Percentiles rank a stretch among this genome's conserved stretches.
Evolutionary conservation across 2,329 filamentous ascomycete genomes (phyloP).

Genomic region (Apiospora pterosperma): DNA sequence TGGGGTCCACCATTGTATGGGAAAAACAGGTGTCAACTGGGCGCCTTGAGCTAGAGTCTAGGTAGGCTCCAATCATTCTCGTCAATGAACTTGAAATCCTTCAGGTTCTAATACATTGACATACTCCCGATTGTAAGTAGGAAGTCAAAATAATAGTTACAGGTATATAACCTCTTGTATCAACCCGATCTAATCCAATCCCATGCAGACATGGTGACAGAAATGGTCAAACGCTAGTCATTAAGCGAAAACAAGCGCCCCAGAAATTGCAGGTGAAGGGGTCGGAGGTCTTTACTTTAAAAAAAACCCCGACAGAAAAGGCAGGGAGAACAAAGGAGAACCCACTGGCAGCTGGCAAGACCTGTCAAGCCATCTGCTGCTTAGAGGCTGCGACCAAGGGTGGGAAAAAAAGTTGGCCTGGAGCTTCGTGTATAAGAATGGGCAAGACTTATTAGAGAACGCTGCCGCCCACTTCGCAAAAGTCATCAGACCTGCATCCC

Average conservation of each 20-base stretch:
- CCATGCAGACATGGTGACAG: neutral
- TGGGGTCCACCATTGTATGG: neutral
- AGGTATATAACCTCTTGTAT: neutral
- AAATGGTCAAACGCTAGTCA: neutral
- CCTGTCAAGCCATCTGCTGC: constrained; percentile 6
- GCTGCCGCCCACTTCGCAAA: constrained; percentile 16
- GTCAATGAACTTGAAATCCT: neutral
- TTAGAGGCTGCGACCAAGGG: constrained; percentile 1
- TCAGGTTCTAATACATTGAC: neutral
- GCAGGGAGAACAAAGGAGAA: neutral
- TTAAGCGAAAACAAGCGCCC: constrained; percentile 1
- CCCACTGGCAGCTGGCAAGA: neutral
- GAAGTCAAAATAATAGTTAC: neutral
- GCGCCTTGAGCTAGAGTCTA: neutral
- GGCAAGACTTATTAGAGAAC: constrained; percentile 16
- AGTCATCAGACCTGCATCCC: constrained; percentile 15
- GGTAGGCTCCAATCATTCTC: neutral
- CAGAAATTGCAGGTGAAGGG: neutral
- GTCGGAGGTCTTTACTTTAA: neutral
- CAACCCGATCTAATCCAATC: neutral
- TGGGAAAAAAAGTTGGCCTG: constrained; percentile 9
- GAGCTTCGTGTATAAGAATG: constrained; percentile 12
- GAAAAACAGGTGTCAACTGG: neutral
- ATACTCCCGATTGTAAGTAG: neutral
- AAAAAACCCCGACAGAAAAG: neutral